Base-by-base conservation (phyloP, 2,329 filamentous ascomycete genomes). In the Harringtonia lauricola region DNA sequence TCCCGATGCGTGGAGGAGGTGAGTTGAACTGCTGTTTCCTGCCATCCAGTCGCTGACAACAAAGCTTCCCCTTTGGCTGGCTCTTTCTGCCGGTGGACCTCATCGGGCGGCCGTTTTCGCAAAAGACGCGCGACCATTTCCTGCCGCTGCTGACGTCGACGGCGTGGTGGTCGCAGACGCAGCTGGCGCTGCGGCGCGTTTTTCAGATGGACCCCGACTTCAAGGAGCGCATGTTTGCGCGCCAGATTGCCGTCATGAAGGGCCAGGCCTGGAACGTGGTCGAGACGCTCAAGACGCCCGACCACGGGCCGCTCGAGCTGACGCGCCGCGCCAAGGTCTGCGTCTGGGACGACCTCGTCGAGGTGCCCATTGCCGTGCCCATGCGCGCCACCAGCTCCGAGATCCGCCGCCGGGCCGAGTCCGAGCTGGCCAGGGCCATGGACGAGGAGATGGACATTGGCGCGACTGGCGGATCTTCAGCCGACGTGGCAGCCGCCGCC, bases 201-300 rank as follows among this genome's bases (percentile, higher is more conserved):
- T 98, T 98, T 60, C 82, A 86, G 52, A 79, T 94, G 58, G 92
- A 98, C 61, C 80, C 83, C 3, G 92, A 98, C 63, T 98, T 98
- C 62, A 87, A 96, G 60, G 92, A 98, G 65, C 83, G 86, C 63
- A 98, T 98, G 92, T 98, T 95, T 64, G 87, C 87, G n/a, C 81
- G 86, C 52, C 92, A 98, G 58, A 94, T 98, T 49, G 90, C 92
- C 1, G 92, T 98, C 47, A 95, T 98, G 87, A 98, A 98, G 64
- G 92, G 92, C 12, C 92, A 98, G 59, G 92, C 92, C 1, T 98
- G 92, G 88, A 98, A 98, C 59, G 92, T 98, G 0, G 92, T 98
- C 5, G 92, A 98, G 66, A 95, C 92, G 1, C 72, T 98, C 48
- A 98, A 98, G 61, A 85, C 85, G 17, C 71, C 79, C 1, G 92